These are phyloP conservation scores for Thyridium curvatum DNA, from an alignment of 2,329 filamentous ascomycete genomes.

Conservation along the genomic window DNA sequence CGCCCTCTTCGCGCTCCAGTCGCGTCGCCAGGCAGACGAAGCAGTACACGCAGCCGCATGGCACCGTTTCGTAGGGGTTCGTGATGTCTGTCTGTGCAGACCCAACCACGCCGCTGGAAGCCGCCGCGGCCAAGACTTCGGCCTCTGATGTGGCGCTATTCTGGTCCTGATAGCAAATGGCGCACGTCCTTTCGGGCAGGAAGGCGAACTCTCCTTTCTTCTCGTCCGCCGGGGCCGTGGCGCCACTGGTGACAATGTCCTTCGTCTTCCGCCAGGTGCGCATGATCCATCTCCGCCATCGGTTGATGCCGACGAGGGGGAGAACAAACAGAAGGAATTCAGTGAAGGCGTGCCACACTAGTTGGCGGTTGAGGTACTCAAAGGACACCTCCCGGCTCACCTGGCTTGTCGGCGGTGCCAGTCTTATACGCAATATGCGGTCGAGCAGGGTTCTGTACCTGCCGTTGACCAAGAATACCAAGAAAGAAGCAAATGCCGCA, in stretches of 20 bases:
- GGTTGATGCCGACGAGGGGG: conserved; percentile 90
- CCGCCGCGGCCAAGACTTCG: conserved; percentile 59
- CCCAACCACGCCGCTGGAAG: conserved; percentile 72
- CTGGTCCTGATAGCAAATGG: conserved; percentile 94
- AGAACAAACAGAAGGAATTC: conserved; percentile 96
- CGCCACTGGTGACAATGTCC: conserved; percentile 49
- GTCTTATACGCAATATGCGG: conserved; percentile 72
- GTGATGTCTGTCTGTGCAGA: conserved; percentile 90
- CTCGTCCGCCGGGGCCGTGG: conserved; percentile 26
- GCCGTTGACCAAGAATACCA: conserved; percentile 86
- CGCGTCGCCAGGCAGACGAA: conserved; percentile 91
- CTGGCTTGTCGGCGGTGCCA: conserved; percentile 79
- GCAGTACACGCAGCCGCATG: conserved; percentile 91
- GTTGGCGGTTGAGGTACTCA: conserved; percentile 93
- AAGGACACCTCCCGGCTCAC: conserved; percentile 91
- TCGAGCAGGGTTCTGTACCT: conserved; percentile 88
- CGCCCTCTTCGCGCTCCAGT: conserved; percentile 86
- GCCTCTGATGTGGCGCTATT: conserved; percentile 71
- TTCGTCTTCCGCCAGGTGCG: conserved; percentile 81
- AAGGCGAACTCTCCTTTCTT: conserved; percentile 73
- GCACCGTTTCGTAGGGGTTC: conserved; percentile 87
- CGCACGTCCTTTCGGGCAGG: conserved; percentile 87
- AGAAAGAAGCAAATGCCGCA: conserved; percentile 77
- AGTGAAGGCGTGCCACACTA: conserved; percentile 99
- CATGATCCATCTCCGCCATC: conserved; percentile 86